Base-by-base conservation (phyloP, 768 basidiomycete genomes). In the Mycena olivaceomarginata region DNA sequence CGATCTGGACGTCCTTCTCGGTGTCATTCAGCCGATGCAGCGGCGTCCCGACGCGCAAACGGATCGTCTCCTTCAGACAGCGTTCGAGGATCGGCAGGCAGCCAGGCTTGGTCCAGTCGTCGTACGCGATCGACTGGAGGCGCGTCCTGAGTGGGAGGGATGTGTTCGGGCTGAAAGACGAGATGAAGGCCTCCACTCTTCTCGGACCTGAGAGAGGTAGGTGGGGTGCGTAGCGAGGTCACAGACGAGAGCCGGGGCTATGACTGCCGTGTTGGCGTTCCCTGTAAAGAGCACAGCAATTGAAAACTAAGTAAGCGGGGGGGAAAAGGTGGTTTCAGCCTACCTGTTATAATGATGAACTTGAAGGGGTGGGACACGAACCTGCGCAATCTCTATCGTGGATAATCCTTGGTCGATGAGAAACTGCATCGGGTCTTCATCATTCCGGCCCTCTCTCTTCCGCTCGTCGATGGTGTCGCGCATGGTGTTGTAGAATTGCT, bases 171-270 rank as follows among this genome's bases (percentile, higher is more conserved):
- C 64, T 72, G 63, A 72, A 72, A 37, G 43, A 41, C 31, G 71
- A 64, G 46, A 72, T 16, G 37, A 72, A 72, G 7, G 37, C 56
- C 16, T 80, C 78, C 41, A 84, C 56, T 53, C 83, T 12, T 81
- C 80, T 11, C 81, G 71, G 37, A 84, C 46, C 12, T 76, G 80
- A 16, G 77, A 62, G 11, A 81, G 18, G 67, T 80, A 83, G 45
- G 75, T 51, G 15, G 81, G 82, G 31, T 79, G 62, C 13, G 76
- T 75, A 11, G 80, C 82, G 16, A 82, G 78, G 67, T 79, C 69
- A 64, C 66, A 80, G 10, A 82, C 56, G 18, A 77, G 71, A 22
- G 77, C 69, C 10, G 81, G 39, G 31, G 71, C 71, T 31, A 72
- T 31, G 7, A 72, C 41, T 5, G 39, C 71, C 9, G 71, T 72